Conservation (phyloP, 176 grass and related monocot species). For the Elaeis guineensis region DNA sequence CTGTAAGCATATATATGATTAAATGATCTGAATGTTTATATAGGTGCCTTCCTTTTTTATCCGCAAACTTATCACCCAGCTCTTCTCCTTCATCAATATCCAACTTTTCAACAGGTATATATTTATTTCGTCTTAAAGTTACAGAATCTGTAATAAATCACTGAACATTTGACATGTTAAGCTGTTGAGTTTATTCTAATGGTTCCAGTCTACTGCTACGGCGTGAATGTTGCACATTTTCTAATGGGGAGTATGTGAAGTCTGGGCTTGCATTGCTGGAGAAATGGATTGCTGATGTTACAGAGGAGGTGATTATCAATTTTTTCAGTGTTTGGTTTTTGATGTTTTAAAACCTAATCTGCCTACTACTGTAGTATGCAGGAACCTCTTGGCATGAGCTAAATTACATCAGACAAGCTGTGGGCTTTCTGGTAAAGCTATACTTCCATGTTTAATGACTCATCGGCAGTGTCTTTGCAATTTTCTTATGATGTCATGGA, state of each 20-base stretch:
- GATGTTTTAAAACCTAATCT: constrained; percentile 9
- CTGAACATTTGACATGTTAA: no score
- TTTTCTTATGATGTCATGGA: constrained; percentile 5
- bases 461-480: constrained; percentile 9
- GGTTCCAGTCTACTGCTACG: constrained; percentile 66
- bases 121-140: constrained; percentile 2
- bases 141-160: no score
- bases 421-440: constrained; percentile 84
- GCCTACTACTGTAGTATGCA: constrained; percentile 46
- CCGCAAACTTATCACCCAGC: constrained; percentile 86
- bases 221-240: constrained; percentile 95
- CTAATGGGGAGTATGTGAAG: constrained; percentile 96
- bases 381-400: constrained; percentile 97
- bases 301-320: constrained; percentile 53
- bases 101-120: constrained; percentile 97
- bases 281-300: constrained; percentile 94
- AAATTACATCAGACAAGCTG: constrained; percentile 95
- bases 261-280: constrained; percentile 79
- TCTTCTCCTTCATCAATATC: constrained; percentile 98
- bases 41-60: constrained; percentile 97
- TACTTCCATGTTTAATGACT: background rate
- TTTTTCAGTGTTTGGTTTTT: background rate
- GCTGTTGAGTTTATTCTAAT: no score
- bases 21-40: constrained; percentile 10
- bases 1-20: no score